Evolutionary conservation across 2,329 filamentous ascomycete genomes (phyloP).

Genomic region (Penicillium vulpinum): DNA sequence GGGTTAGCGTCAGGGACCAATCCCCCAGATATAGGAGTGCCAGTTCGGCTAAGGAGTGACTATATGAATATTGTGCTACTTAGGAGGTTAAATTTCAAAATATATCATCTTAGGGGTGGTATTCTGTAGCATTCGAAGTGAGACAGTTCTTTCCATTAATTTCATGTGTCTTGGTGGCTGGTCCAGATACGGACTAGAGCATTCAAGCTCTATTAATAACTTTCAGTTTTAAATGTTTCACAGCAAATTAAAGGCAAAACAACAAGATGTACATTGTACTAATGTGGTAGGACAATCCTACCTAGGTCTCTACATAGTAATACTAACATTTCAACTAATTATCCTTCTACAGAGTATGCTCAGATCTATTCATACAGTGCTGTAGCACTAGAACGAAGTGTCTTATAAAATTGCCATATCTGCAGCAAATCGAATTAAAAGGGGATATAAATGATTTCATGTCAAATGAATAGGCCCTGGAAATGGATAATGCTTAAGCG

Average conservation of each 20-base stretch:
- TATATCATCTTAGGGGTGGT: not conserved
- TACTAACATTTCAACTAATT: not conserved
- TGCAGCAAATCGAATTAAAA: no score
- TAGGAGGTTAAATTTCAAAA: not conserved
- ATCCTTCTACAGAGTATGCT: no score
- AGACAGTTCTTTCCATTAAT: not conserved
- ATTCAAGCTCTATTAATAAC: conserved; percentile 7
- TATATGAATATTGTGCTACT: not conserved
- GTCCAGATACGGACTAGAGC: not conserved
- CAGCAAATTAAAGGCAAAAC: not conserved
- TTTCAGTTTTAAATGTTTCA: not conserved
- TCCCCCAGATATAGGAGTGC: conserved; percentile 1
- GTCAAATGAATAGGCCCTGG: no score
- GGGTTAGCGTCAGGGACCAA: conserved; percentile 14
- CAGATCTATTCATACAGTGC: no score
- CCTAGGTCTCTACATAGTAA: not conserved
- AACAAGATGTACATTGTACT: not conserved
- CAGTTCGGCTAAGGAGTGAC: not conserved
- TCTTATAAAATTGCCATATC: no score
- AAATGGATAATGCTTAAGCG: no score
- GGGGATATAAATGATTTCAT: no score
- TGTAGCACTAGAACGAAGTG: no score
- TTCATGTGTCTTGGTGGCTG: conserved; percentile 5
- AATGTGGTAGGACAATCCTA: not conserved
- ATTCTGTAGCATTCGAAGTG: not conserved